A percentile compares a stretch with the other conserved stretches of the same genome.
phyloP scores from a whole-genome alignment of 2,329 filamentous ascomycete genomes.

The Exophiala aquamarina region DNA sequence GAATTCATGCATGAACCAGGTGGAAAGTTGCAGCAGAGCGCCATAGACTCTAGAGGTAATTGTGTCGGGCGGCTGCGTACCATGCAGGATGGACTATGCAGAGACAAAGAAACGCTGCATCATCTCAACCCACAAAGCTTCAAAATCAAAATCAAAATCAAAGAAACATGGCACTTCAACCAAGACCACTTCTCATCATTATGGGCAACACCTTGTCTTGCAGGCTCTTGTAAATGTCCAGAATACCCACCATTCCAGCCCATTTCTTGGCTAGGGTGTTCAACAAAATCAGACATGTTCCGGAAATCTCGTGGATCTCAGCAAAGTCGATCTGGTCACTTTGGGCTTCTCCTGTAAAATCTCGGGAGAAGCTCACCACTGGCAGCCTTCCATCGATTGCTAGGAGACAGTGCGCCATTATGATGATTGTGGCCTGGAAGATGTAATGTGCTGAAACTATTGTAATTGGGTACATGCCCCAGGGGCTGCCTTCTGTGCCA shows the following conservation, averaged over 20 bases:
- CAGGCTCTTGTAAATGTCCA: conserved; percentile 30
- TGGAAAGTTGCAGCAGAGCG: too few species aligned
- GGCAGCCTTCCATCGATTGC: conserved; percentile 30
- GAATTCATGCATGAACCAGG: too few species aligned
- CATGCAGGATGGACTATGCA: too few species aligned
- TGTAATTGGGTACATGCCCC: conserved; percentile 34
- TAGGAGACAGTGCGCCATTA: conserved; percentile 33
- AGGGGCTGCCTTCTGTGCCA: conserved; percentile 30
- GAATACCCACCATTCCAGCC: conserved; percentile 29
- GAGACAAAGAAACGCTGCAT: too few species aligned
- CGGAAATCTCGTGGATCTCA: conserved; percentile 29
- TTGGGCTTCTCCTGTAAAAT: conserved; percentile 21
- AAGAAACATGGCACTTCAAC: conserved; percentile 2
- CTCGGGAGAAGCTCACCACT: conserved; percentile 26
- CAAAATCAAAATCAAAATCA: too few species aligned
- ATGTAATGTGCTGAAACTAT: conserved; percentile 35
- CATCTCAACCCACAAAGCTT: too few species aligned
- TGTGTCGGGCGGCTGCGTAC: too few species aligned
- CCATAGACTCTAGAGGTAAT: too few species aligned
- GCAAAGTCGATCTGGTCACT: conserved; percentile 27
- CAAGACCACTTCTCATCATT: conserved; percentile 23
- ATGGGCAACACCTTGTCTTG: conserved; percentile 28
- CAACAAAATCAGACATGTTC: conserved; percentile 28
- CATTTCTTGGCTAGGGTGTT: conserved; percentile 28
- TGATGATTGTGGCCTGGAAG: conserved; percentile 33